Evolutionary conservation across 2,329 filamentous ascomycete species (phyloP), one percentile per base, ranked within the genome.

Genomic region (Fusarium lyarnte): DNA sequence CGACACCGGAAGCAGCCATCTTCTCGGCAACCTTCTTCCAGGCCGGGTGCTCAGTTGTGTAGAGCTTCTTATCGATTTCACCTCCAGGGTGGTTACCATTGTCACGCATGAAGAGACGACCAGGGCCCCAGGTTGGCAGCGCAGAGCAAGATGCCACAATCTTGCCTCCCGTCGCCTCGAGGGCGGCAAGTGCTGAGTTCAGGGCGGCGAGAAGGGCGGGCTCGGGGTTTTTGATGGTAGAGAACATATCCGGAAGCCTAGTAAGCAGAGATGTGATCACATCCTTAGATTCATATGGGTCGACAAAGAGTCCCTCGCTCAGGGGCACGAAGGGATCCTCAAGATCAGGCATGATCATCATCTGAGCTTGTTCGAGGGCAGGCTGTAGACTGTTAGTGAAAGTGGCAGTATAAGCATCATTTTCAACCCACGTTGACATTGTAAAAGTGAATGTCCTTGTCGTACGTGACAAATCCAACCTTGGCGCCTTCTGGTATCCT

Each of bases 291-390:
- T 97, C 94, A 76, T 94, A 91, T 4, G 96, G 94, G 81, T 99
- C 95, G 21, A 98, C 95, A 80, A 98, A 98, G 14, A 99, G 87
- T 21, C 95, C 95, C 64, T 97, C 93, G 71, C 93, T 94, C 23
- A 99, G 86, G 6, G 96, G 95, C 21, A 98, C 91, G 80, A 99
- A 99, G 0, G 96, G 96, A 74, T 99, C 96, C 77, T 98, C 95
- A 53, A 99, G 88, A 79, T 99, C 96, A 7, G 96, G 93, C 94
- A 99, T 97, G 55, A 99, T 95, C 86, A 99, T 90, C 94, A 99
- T 98, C 79, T 99, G 96, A 14, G 96, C 94, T 82, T 94, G 91
- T 61, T 96, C 92, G 45, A 98, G 85, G 43, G 88, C 88, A 41
- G 94, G 83, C 91, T 94, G 66, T 54, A 11, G 23, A 14, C n/a